phyloP scores from a whole-genome alignment of 257 asterid genomes.

The Salvia rosmarinus region DNA sequence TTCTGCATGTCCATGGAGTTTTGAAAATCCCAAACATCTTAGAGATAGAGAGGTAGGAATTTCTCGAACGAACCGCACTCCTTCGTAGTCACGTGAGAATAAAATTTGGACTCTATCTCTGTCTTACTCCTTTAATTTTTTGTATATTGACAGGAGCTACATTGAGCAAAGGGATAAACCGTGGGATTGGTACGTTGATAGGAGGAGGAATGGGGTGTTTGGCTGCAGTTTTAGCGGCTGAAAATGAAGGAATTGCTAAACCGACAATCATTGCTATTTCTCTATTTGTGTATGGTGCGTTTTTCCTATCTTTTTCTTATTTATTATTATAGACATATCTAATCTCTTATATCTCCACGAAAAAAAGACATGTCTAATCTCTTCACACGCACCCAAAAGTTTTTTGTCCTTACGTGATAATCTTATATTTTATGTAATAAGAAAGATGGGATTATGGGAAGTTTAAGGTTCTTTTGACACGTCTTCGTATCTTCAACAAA shows the following conservation, averaged over 20 bases:
- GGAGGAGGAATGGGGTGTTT: conserved; percentile 89
- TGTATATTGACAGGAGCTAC: too few relatives aligned
- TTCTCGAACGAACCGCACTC: too few relatives aligned
- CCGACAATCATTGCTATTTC: conserved; percentile 59
- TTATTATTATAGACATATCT: background rate
- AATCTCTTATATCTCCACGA: background rate
- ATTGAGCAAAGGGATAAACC: conserved; percentile 85
- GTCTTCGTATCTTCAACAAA: background rate
- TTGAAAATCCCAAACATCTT: too few relatives aligned
- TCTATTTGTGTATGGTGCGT: conserved; percentile 60
- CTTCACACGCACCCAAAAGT: background rate
- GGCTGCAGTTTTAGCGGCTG: conserved; percentile 65
- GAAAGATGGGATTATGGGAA: too few relatives aligned
- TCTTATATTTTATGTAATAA: background rate
- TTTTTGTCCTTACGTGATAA: conserved; percentile 1
- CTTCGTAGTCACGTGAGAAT: too few relatives aligned
- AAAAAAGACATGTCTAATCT: background rate
- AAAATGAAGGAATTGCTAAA: conserved; percentile 57
- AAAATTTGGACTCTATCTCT: too few relatives aligned
- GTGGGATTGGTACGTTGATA: conserved; percentile 78
- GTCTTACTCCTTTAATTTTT: too few relatives aligned
- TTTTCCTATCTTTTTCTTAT: background rate
- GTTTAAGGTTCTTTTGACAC: background rate
- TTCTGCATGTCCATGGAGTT: too few relatives aligned
- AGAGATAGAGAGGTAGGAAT: too few relatives aligned